Conservation (phyloP, 352 stramenopile species). For the Phytopythium vexans region DNA sequence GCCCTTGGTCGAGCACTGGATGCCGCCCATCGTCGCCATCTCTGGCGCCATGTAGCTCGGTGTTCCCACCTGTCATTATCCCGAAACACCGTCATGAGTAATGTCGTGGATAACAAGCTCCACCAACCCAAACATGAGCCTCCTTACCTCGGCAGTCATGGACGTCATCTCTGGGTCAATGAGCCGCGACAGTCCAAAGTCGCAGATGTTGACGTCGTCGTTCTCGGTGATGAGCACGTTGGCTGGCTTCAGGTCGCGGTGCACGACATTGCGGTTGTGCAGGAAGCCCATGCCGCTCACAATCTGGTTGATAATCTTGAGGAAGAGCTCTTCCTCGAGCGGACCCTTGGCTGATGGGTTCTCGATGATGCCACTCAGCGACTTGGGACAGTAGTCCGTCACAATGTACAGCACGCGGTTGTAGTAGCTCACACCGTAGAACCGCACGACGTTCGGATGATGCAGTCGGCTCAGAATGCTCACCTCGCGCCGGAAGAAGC, state of each 20-base stretch:
- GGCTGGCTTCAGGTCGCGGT: slow-evolving; percentile 91
- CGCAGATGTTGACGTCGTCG: slow-evolving; percentile 92
- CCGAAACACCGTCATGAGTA: background rate
- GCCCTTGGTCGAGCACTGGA: slow-evolving; percentile 85
- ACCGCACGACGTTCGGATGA: slow-evolving; percentile 87
- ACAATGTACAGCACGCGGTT: slow-evolving; percentile 89
- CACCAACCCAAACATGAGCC: background rate
- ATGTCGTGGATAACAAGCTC: background rate
- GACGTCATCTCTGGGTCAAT: slow-evolving; percentile 84
- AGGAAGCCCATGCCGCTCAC: slow-evolving; percentile 91
- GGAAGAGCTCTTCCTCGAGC: slow-evolving; percentile 66
- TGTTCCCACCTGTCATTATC: slow-evolving; percentile 58
- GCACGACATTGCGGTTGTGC: slow-evolving; percentile 82
- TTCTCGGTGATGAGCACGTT: slow-evolving; percentile 93
- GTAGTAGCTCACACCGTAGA: slow-evolving; percentile 90
- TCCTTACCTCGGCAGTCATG: slow-evolving; percentile 72
- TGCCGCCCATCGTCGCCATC: slow-evolving; percentile 88
- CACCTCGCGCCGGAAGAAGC: slow-evolving; percentile 87
- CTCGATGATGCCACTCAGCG: slow-evolving; percentile 78
- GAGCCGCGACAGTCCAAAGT: slow-evolving; percentile 90
- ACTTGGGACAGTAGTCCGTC: slow-evolving; percentile 87
- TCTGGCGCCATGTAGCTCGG: slow-evolving; percentile 90
- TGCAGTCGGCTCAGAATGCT: slow-evolving; percentile 85
- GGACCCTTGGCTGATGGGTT: slow-evolving; percentile 65
- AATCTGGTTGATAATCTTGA: slow-evolving; percentile 88